These are phyloP conservation scores for Zygoascus biomembranicola DNA, from an alignment of 805 yeast species.

Conservation along the genomic window DNA sequence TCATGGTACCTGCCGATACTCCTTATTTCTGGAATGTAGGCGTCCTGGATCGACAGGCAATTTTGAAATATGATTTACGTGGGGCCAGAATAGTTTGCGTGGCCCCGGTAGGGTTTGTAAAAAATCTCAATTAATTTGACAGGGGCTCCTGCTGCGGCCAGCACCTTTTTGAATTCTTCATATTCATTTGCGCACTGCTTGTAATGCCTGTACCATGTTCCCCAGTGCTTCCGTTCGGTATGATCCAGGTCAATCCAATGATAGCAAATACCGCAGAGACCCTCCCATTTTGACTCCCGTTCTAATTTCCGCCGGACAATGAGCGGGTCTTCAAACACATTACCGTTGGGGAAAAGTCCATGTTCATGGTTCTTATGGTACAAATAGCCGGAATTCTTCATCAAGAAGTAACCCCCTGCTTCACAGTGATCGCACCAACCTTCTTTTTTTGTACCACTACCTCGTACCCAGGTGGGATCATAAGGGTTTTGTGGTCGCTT, in stretches of 20 bases:
- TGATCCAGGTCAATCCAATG: slow-evolving; percentile 22
- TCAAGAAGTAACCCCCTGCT: slow-evolving; percentile 12
- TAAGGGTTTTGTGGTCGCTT: slow-evolving; percentile 11
- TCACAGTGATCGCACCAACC: slow-evolving; percentile 21
- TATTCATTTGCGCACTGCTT: slow-evolving; percentile 20
- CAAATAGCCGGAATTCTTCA: slow-evolving; percentile 20
- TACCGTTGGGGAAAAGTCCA: slow-evolving; percentile 19
- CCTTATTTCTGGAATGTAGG: not conserved
- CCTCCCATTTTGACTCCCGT: slow-evolving; percentile 19
- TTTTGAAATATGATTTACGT: too few relatives aligned
- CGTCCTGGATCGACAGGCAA: not conserved
- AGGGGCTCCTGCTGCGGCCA: slow-evolving; percentile 18
- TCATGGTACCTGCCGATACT: not conserved
- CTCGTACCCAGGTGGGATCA: slow-evolving; percentile 16
- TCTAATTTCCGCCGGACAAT: slow-evolving; percentile 16
- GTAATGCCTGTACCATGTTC: slow-evolving; percentile 22
- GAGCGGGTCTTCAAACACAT: slow-evolving; percentile 20
- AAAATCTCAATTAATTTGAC: slow-evolving; percentile 16
- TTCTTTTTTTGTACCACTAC: slow-evolving; percentile 13
- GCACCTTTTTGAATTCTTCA: slow-evolving; percentile 16
- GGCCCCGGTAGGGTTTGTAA: slow-evolving; percentile 8
- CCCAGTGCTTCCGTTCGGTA: slow-evolving; percentile 16
- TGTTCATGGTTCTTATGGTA: slow-evolving; percentile 22
- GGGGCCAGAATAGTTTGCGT: not conserved
- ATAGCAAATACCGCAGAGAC: slow-evolving; percentile 22